Base-by-base conservation (phyloP, 768 basidiomycete species). In the Termitomyces sp. region DNA sequence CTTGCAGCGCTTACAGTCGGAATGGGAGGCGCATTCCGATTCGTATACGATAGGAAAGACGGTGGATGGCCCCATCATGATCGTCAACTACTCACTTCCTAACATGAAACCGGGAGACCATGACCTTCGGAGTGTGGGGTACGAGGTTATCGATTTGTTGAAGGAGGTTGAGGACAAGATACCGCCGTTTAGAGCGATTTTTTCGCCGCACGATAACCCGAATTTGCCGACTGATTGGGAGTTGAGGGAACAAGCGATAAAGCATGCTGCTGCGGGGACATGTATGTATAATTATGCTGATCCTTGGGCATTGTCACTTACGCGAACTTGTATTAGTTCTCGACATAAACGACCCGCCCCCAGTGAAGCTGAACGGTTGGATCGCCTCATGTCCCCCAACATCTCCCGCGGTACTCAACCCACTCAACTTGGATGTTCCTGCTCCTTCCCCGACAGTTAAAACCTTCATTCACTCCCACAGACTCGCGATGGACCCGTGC, bases 201-300 rank as follows among this genome's bases (percentile, higher is more conserved):
- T 83, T 59, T 77, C 72, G n/a, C 79, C 80, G 6, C 75, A 79
- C 58, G 81, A 81, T 55, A 77, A 70, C 50, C 80, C 80, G 3
- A 74, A 74, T 53, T 58, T 78, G 30, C 67, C 70, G 9, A 66
- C 73, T 0, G 71, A 77, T 54, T 72, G 70, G 52, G 72, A 76
- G 22, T 53, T 76, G 14, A 74, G 66, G 59, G 26, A 66, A 4
- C 57, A 63, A 28, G 76, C 75, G 1, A n/a, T 75, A 26, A 56
- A 71, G 44, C 77, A 78, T 4, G 79, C 75, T 0, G 71, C 63
- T 24, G 58, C 57, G 5, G 71, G 72, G 4, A 72, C 66, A 64
- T 73, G 77, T 79, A 57, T 32, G 75, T 67, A 22, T 10, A 3
- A 20, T n/a, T n/a, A n/a, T n/a, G n/a, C n/a, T 20, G n/a, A 42